A percentile compares a stretch with the other conserved stretches of the same genome.
Conservation (phyloP, 305 asterid genomes). For the Fraxinus platypoda region DNA sequence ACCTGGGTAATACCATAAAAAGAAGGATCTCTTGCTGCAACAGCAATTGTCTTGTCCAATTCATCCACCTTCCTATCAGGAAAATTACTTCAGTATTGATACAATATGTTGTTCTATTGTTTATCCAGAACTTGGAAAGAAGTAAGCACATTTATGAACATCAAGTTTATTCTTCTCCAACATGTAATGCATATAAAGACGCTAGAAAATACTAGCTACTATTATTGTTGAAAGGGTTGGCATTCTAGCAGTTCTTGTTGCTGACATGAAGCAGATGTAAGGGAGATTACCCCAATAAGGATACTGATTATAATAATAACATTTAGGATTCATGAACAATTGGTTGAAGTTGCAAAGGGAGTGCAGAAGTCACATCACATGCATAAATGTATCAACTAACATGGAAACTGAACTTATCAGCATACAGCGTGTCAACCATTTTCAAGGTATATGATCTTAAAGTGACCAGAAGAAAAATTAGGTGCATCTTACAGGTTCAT, state of each 20-base stretch:
- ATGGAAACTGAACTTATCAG: neutral
- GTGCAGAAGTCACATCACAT: conserved; percentile 1
- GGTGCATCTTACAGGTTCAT: conserved; percentile 11
- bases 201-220: neutral
- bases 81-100: conserved; percentile 44
- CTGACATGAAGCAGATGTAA: neutral
- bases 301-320: neutral
- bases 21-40: conserved; percentile 82
- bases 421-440: conserved; percentile 7
- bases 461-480: conserved; percentile 4
- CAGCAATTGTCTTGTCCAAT: conserved; percentile 78
- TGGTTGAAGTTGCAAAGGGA: neutral
- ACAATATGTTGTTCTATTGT: conserved; percentile 16
- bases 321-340: neutral
- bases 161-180: neutral
- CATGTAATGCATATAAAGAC: neutral
- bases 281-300: neutral
- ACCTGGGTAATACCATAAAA: conserved; percentile 63
- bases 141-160: neutral
- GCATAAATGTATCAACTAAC: conserved; percentile 12
- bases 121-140: neutral
- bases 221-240: neutral
- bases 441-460: conserved; percentile 3
- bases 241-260: neutral
- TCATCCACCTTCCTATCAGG: conserved; percentile 89